Conservation (phyloP, 805 yeast species). For the Sungouiozyma ichnusensis region DNA sequence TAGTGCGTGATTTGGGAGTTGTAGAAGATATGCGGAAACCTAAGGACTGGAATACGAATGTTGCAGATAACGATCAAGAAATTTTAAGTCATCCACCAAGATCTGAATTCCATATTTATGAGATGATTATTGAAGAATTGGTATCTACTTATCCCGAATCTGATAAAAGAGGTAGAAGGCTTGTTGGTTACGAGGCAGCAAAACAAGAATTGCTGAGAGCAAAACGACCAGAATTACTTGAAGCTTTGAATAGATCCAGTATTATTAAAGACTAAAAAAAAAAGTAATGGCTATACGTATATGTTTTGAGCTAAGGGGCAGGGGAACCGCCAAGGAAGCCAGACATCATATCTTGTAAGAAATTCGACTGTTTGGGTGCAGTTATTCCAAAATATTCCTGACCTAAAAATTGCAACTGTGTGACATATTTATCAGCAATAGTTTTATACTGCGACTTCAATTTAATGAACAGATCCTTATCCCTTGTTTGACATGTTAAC, state of each 20-base stretch:
- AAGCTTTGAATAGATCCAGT: conserved; percentile 49
- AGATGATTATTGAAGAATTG: conserved; percentile 51
- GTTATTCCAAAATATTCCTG: conserved; percentile 48
- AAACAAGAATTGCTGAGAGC: conserved; percentile 44
- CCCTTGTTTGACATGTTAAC: conserved; percentile 43
- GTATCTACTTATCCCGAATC: conserved; percentile 70
- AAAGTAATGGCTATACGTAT: not conserved
- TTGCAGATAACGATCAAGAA: conserved; percentile 9
- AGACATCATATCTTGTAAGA: conserved; percentile 69
- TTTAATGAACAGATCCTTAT: conserved; percentile 43
- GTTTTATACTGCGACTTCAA: conserved; percentile 42
- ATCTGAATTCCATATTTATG: conserved; percentile 83
- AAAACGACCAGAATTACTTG: conserved; percentile 56
- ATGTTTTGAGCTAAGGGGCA: too few relatives aligned
- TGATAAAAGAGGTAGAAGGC: conserved; percentile 48
- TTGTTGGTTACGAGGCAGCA: conserved; percentile 69
- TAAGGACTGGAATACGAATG: conserved; percentile 32
- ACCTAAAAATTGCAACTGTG: conserved; percentile 49
- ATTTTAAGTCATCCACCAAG: conserved; percentile 45
- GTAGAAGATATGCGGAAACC: conserved; percentile 53
- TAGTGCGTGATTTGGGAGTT: conserved; percentile 47
- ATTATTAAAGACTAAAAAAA: conserved; percentile 23
- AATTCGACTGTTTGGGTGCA: conserved; percentile 42
- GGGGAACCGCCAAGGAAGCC: conserved; percentile 39
- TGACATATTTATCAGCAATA: conserved; percentile 16